A percentile compares a stretch with the other conserved stretches of the same genome.
Conservation (phyloP, 2,329 filamentous ascomycete genomes). For the Pseudogymnoascus sp. region DNA sequence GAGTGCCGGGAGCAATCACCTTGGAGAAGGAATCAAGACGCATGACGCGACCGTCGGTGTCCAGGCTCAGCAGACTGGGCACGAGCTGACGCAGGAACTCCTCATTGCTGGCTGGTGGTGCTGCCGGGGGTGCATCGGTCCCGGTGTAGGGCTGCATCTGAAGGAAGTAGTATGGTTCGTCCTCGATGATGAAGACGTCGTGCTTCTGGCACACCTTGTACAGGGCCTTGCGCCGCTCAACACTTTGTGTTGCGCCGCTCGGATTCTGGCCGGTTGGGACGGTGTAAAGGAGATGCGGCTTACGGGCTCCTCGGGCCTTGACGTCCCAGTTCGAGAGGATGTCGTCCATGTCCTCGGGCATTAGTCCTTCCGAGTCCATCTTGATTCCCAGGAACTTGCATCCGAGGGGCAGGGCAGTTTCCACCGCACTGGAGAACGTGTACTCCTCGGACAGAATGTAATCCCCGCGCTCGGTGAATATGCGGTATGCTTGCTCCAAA, state of each 20-base stretch:
- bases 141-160: constrained; percentile 53
- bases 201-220: constrained; percentile 63
- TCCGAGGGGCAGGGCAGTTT: constrained; percentile 56
- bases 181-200: constrained; percentile 62
- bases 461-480: constrained; percentile 71
- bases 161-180: constrained; percentile 70
- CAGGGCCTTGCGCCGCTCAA: constrained; percentile 48
- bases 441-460: constrained; percentile 82
- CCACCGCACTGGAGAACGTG: constrained; percentile 68
- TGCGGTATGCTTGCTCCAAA: constrained; percentile 73
- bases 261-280: constrained; percentile 69
- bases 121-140: constrained; percentile 33
- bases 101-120: constrained; percentile 52
- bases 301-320: constrained; percentile 44
- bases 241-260: constrained; percentile 60
- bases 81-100: constrained; percentile 67
- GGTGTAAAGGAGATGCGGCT: constrained; percentile 61
- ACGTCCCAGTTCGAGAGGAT: constrained; percentile 59
- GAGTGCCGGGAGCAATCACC: constrained; percentile 73
- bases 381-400: constrained; percentile 50
- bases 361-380: constrained; percentile 58
- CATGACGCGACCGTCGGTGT: constrained; percentile 79
- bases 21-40: constrained; percentile 92
- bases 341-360: constrained; percentile 52
- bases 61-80: constrained; percentile 70